Evolutionary conservation across 2,329 filamentous ascomycete species (phyloP).

Genomic region (Hypoxylon sp.): DNA sequence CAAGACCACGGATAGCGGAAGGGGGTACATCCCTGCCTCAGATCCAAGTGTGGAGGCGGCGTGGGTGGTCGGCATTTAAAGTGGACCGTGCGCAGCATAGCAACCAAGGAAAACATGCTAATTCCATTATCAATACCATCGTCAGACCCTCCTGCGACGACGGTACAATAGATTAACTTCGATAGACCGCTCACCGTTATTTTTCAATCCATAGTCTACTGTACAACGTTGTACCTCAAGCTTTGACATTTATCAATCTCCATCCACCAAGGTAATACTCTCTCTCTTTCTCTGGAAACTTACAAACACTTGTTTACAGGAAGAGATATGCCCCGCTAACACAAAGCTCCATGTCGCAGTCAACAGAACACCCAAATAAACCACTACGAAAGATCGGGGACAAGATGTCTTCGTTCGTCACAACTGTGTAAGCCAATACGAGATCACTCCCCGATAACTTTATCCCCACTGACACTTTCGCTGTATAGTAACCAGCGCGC

Average conservation of each 20-base stretch:
- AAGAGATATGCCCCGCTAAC: slow-evolving; percentile 48
- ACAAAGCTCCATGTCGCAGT: slow-evolving; percentile 44
- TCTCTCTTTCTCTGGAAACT: not conserved
- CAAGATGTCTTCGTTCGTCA: slow-evolving; percentile 83
- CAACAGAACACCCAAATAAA: slow-evolving; percentile 31
- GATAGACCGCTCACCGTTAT: slow-evolving; percentile 2
- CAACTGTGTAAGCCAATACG: slow-evolving; percentile 65
- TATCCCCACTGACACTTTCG: slow-evolving; percentile 37
- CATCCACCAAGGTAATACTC: not conserved
- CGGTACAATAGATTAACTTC: slow-evolving; percentile 17
- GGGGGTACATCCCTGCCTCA: slow-evolving; percentile 29
- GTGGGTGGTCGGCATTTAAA: slow-evolving; percentile 8
- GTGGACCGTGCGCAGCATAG: slow-evolving; percentile 46
- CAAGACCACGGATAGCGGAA: slow-evolving; percentile 10
- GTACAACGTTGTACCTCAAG: slow-evolving; percentile 14
- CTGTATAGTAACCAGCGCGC: slow-evolving; percentile 82
- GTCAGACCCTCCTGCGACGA: slow-evolving; percentile 26
- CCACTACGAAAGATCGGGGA: slow-evolving; percentile 44
- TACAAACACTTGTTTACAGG: slow-evolving; percentile 8
- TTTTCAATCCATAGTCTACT: slow-evolving; percentile 8
- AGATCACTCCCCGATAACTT: slow-evolving; percentile 54
- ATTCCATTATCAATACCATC: slow-evolving; percentile 37
- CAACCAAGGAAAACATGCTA: slow-evolving; percentile 48
- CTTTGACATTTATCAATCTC: slow-evolving; percentile 1
- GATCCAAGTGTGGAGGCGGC: slow-evolving; percentile 33